A percentile compares a stretch with the other conserved stretches of the same genome.
These are phyloP conservation scores for Thelonectria olida DNA, from an alignment of 2,329 filamentous ascomycete genomes.

Conservation along the genomic window DNA sequence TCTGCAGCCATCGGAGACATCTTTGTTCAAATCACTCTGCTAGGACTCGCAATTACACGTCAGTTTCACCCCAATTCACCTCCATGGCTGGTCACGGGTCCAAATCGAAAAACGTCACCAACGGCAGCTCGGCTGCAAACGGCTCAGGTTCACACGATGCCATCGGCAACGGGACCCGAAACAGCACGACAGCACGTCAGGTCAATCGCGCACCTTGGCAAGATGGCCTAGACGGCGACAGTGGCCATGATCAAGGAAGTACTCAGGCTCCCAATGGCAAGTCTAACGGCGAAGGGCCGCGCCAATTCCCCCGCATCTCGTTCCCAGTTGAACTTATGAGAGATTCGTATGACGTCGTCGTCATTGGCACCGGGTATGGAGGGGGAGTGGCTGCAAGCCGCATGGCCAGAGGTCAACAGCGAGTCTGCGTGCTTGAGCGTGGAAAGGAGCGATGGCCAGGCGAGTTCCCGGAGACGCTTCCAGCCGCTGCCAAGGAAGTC, in stretches of 20 bases:
- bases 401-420: constrained; percentile 65
- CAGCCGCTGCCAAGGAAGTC: constrained; percentile 60
- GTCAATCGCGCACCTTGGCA: neutral
- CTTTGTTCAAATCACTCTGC: neutral
- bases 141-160: neutral
- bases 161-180: neutral
- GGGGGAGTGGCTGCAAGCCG: constrained; percentile 72
- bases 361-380: constrained; percentile 76
- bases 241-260: neutral
- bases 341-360: constrained; percentile 69
- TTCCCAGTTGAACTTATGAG: constrained; percentile 66
- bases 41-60: too few species aligned
- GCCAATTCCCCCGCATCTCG: constrained; percentile 62
- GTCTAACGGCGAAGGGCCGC: neutral
- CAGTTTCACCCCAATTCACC: neutral
- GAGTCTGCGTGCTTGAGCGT: constrained; percentile 71
- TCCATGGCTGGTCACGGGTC: neutral
- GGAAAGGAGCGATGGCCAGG: constrained; percentile 74
- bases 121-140: neutral
- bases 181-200: neutral
- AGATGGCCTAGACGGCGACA: neutral
- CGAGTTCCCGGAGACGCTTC: constrained; percentile 64
- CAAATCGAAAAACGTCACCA: neutral
- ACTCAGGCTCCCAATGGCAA: neutral
- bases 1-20: neutral